Evolutionary conservation across 139 green algal species (phyloP).

Genomic region (Edaphochlamys debaryana): DNA sequence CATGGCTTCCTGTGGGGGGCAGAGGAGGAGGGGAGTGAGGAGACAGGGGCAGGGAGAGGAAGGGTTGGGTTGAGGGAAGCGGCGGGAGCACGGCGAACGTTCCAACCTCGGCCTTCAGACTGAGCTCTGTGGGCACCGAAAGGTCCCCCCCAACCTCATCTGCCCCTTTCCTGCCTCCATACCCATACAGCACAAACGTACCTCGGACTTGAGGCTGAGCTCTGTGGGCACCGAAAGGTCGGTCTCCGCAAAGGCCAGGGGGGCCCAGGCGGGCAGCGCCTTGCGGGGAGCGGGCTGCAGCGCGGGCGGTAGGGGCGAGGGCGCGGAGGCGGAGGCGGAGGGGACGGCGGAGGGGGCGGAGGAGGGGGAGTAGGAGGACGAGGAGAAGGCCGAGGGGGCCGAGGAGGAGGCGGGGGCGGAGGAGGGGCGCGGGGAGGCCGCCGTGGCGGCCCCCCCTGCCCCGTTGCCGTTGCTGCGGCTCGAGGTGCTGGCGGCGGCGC

Average conservation of each 20-base stretch:
- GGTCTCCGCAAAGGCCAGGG: constrained; percentile 13
- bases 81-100: no score
- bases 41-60: no score
- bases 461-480: no score
- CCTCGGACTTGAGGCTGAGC: constrained; percentile 34
- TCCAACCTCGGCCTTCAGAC: no score
- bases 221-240: constrained; percentile 24
- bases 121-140: no score
- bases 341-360: no score
- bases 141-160: no score
- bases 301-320: not conserved
- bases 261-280: constrained; percentile 17
- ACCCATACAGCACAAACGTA: not conserved
- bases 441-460: no score
- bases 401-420: not conserved
- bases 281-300: not conserved
- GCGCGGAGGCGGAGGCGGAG: not conserved
- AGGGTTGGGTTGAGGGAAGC: no score
- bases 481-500: no score
- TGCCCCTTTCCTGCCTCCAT: not conserved
- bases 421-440: no score
- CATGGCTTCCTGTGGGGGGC: constrained; percentile 51
- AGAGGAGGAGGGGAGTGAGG: no score
- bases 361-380: not conserved
- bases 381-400: not conserved